Evolutionary conservation across 805 yeast genomes (phyloP), one percentile per base, ranked within the genome.

Genomic region (Cyberlindnera subsufficiens): DNA sequence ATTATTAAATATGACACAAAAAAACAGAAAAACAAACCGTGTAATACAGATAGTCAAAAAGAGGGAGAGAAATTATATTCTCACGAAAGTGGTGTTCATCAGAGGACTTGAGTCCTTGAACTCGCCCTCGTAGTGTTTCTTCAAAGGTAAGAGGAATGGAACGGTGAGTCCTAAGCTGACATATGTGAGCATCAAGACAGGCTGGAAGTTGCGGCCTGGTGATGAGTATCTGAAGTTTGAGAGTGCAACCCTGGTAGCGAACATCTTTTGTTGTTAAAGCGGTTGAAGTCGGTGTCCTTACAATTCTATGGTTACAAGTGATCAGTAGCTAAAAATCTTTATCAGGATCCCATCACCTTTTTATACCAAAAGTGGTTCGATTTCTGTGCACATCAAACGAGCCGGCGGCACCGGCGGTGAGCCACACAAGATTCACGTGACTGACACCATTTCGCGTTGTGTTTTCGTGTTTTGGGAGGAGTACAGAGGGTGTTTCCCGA

Each of bases 171-270:
- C 58, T 14, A 54, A 37, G 10, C 50, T 45, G 11, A 54, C 30
- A 43, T 54, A 54, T 29, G 52, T 43, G n/a, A 54, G 46, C 58
- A 54, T 54, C 13, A 54, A 36, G 15, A 52, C 30, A 2, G 58
- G 51, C 33, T 52, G 56, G 18, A 42, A n/a, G n/a, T 39, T 35
- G 36, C 40, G 38, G 30, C 40, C 14, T 8, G 45, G 37, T 38
- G 32, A 32, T 27, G 42, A 18, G 46, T 53, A 53, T 50, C 54
- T 51, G 46, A 53, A 47, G 46, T 46, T 50, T 38, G 45, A 40
- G 5, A 18, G 19, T 8, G 40, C 37, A 32, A 47, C 35, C 13
- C 43, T 42, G 10, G 57, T 43, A 17, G 52, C 46, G 36, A 47
- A 34, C 55, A 50, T 53, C 15, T 19, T 18, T 11, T n/a, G 6